These are phyloP conservation scores for Heritiera fomes DNA, from an alignment of 345 rosid genomes.

Conservation along the genomic window DNA sequence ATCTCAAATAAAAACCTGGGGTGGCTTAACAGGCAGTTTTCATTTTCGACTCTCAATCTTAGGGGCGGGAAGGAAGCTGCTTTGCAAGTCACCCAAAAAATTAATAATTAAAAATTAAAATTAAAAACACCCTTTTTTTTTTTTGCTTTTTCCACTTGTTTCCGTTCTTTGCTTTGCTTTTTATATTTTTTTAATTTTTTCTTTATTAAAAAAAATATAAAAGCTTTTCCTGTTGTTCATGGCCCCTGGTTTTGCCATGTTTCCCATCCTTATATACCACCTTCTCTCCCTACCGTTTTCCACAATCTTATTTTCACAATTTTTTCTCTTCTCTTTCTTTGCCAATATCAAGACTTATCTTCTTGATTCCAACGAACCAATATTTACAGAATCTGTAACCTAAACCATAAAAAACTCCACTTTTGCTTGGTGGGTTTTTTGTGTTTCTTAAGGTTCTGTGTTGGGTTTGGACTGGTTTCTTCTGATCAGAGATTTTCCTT, in stretches of 20 bases:
- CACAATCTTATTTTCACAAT: not conserved
- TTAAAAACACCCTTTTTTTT: not conserved
- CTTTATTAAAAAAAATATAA: not conserved
- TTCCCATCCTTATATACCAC: conserved; percentile 6
- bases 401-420: not conserved
- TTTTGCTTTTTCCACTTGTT: not conserved
- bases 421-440: not conserved
- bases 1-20: conserved; percentile 32
- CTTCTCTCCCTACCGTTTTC: not conserved
- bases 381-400: not conserved
- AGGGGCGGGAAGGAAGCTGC: conserved; percentile 37
- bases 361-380: not conserved
- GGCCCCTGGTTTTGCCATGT: conserved; percentile 64
- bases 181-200: not conserved
- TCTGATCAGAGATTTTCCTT: too few species aligned
- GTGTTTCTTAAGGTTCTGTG: not conserved
- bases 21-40: conserved; percentile 32
- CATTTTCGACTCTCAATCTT: conserved; percentile 35
- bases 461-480: not conserved
- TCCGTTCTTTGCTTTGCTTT: not conserved
- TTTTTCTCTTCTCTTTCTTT: not conserved
- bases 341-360: not conserved
- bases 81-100: not conserved
- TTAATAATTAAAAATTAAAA: not conserved
- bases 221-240: conserved; percentile 1